These are phyloP conservation scores for Lecanicillium sp. DNA, from an alignment of 2,329 filamentous ascomycete species.

Conservation along the genomic window DNA sequence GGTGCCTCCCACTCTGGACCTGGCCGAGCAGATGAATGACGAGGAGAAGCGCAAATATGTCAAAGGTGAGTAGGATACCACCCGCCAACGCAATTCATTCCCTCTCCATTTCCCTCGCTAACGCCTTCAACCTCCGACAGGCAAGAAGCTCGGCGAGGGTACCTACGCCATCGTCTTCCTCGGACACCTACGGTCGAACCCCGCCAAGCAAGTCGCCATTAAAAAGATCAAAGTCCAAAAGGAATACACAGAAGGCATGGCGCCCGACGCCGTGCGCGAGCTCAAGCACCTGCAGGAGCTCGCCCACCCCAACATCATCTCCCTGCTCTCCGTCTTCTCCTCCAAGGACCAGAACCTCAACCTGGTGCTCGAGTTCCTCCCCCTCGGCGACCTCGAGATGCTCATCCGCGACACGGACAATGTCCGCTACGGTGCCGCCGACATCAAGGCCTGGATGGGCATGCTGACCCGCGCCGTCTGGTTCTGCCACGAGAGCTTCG, in stretches of 20 bases:
- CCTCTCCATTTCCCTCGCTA: not conserved
- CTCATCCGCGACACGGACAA: constrained; percentile 76
- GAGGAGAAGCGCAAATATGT: constrained; percentile 82
- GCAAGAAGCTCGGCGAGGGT: constrained; percentile 88
- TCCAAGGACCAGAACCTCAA: constrained; percentile 96
- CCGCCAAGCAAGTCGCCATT: constrained; percentile 73
- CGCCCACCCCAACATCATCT: constrained; percentile 91
- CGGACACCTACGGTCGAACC: constrained; percentile 68
- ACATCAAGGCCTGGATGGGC: constrained; percentile 97
- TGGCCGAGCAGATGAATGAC: constrained; percentile 77
- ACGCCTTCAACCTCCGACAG: constrained; percentile 35
- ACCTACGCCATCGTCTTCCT: constrained; percentile 96
- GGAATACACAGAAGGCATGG: constrained; percentile 84
- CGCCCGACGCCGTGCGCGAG: constrained; percentile 91
- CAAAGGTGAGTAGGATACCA: constrained; percentile 51
- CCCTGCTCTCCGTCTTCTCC: constrained; percentile 84
- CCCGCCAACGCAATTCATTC: not conserved
- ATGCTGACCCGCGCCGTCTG: constrained; percentile 91
- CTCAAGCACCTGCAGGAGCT: constrained; percentile 94
- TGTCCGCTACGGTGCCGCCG: constrained; percentile 75
- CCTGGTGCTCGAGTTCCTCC: constrained; percentile 88
- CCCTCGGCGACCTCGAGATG: constrained; percentile 90
- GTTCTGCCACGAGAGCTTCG: constrained; percentile 93
- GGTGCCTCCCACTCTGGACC: constrained; percentile 39
- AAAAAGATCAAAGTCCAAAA: constrained; percentile 87